Base-by-base conservation (phyloP, 176 grass and related monocot species). In the Alopecurus myosuroides region DNA sequence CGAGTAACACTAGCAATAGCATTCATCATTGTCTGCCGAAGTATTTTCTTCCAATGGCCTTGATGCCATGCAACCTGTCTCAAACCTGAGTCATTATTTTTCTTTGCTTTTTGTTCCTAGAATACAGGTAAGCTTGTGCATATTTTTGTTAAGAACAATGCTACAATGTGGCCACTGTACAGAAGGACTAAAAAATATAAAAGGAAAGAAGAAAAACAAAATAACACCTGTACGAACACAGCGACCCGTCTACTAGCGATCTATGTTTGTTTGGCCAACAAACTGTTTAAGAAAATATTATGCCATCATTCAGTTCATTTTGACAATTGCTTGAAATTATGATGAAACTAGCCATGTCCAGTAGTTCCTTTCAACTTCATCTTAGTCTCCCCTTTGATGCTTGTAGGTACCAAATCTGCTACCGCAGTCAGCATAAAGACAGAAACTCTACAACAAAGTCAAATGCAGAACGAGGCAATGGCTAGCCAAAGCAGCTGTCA, bases 401-500 rank as follows among this genome's bases (percentile, higher is more conserved):
- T 66, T 18, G 15, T 61, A 83, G 72, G 48, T 55, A 6, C 69
- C 39, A 80, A 70, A 44, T 75, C 42, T 40, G 22, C 19, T 45
- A 74, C 42, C 20, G 2, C 55, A 86, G 11, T 44, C 9, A 76
- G 14, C 10, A 3, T 11, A 48, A 35, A 14, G 14, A 30, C 12
- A 45, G 49, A 58, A 79, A 44, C 18, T 77, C 52, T 60, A 61
- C 84, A 45, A 61, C 84, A 45, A 68, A 23, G n/a, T 77, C 34
- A 77, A 77, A 77, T 42, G 60, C 18, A 77, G n/a, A n/a, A n/a
- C n/a, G 45, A 68, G 40, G 26, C 48, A 15, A 77, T 30, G 22
- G 30, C 58, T 45, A 67, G 41, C 19, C 52, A 65, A 77, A 23
- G 35, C 62, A 83, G 5, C 41, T 50, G 18, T 63, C 52, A 18